Base-by-base conservation (phyloP, 768 basidiomycete genomes). In the Suillus subaureus region DNA sequence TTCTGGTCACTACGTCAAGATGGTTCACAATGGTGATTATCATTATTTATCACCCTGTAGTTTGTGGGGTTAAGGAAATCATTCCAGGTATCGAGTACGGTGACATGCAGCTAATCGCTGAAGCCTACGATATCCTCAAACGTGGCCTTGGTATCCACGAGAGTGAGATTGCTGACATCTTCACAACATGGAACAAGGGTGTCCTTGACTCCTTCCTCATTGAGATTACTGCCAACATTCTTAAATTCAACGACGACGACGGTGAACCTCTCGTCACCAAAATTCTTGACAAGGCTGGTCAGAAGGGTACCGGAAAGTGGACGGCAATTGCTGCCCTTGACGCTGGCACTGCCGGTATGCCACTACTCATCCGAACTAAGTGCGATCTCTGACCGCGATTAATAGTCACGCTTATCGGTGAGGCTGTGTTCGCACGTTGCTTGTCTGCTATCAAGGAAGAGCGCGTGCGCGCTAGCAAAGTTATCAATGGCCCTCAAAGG, bases 301-400 rank as follows among this genome's bases (percentile, higher is more conserved):
- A 99, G 80, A 99, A 99, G 82, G 97, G 97, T 75, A 99, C 97
- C 68, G 96, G 97, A 65, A 99, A 99, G 82, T 99, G 97, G 97
- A 99, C 97, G 64, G 97, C 97, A 64, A 92, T 98, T 73, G 90
- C 90, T 71, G 97, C 97, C 66, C 89, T 99, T 70, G 97, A 99
- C 62, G 90, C 93, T 70, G 96, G 93, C 72, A 90, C 86, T 66
- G 85, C 93, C 52, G 94, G 93, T 92, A 68, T 67, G 87, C 77
- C 35, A 57, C 63, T 52, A 16, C 56, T 60, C 26, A 61, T 64
- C 55, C 45, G 68, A 60, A 62, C 45, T 67, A 47, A 49, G 61
- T 64, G 42, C 51, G 33, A 55, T 60, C 58, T 62, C 26, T 61
- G 28, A 60, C 61, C 68, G 49, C 69, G 37, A 62, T 66, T 21